Evolutionary conservation across 2,329 filamentous ascomycete genomes (phyloP).

Genomic region (Colletotrichum melonis): DNA sequence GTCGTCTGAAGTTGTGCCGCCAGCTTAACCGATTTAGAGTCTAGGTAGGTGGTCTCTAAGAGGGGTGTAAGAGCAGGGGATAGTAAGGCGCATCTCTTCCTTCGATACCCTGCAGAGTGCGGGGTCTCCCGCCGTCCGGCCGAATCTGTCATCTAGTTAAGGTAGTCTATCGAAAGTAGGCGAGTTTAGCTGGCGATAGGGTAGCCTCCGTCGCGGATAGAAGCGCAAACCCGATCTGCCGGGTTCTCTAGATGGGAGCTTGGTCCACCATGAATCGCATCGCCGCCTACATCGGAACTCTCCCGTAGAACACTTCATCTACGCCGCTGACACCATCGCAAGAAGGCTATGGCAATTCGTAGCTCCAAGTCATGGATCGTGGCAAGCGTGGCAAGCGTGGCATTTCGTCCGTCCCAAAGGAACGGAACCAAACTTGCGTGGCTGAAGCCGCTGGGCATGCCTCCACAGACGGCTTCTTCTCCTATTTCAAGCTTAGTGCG

Average conservation of each 20-base stretch:
- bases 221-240: neutral
- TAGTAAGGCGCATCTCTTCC: neutral
- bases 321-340: neutral
- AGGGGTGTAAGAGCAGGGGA: neutral
- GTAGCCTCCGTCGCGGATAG: neutral
- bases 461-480: neutral
- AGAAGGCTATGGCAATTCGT: neutral
- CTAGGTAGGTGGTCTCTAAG: neutral
- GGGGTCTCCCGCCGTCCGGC: constrained; percentile 12
- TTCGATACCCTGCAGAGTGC: constrained; percentile 22
- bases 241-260: neutral
- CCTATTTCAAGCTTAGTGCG: constrained; percentile 5
- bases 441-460: neutral
- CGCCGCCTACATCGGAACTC: neutral
- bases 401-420: neutral
- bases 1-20: neutral
- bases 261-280: neutral
- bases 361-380: neutral
- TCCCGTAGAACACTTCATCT: neutral
- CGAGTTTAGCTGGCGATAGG: neutral
- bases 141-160: neutral
- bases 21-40: neutral
- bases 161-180: neutral
- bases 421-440: constrained; percentile 15
- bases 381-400: neutral